These are phyloP conservation scores for Malus fusca DNA, from an alignment of 306 rosid genomes.

Conservation along the genomic window DNA sequence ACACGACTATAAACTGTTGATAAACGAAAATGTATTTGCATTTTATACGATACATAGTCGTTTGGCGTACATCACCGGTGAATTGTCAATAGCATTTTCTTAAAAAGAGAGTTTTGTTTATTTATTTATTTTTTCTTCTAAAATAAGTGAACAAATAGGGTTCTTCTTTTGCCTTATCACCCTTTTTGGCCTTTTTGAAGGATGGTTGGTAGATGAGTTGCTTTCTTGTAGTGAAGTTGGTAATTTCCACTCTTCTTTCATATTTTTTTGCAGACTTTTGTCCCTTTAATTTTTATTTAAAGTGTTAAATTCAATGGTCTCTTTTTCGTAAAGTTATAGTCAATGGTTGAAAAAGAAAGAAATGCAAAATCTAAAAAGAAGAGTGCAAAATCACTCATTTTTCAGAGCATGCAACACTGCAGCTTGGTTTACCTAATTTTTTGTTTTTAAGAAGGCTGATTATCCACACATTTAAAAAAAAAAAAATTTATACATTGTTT, in stretches of 20 bases:
- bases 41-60: not conserved
- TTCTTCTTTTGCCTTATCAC: not conserved
- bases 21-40: not conserved
- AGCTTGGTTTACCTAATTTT: too few species aligned
- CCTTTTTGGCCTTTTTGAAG: not conserved
- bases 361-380: not conserved
- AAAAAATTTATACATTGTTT: too few species aligned
- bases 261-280: not conserved
- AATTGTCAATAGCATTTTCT: not conserved
- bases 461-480: too few species aligned
- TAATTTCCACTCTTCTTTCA: too few species aligned
- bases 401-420: too few species aligned
- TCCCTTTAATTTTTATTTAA: too few species aligned
- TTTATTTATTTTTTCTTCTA: not conserved
- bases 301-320: too few species aligned
- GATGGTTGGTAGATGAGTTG: not conserved
- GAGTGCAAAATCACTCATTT: not conserved
- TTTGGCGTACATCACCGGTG: not conserved
- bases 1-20: not conserved
- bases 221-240: too few species aligned
- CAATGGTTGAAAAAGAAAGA: not conserved
- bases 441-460: not conserved
- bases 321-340: too few species aligned
- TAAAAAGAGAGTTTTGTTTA: not conserved
- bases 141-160: not conserved